Conservation (phyloP, 1,284 basidiomycete species). For the Garcileccinum viscosum region DNA sequence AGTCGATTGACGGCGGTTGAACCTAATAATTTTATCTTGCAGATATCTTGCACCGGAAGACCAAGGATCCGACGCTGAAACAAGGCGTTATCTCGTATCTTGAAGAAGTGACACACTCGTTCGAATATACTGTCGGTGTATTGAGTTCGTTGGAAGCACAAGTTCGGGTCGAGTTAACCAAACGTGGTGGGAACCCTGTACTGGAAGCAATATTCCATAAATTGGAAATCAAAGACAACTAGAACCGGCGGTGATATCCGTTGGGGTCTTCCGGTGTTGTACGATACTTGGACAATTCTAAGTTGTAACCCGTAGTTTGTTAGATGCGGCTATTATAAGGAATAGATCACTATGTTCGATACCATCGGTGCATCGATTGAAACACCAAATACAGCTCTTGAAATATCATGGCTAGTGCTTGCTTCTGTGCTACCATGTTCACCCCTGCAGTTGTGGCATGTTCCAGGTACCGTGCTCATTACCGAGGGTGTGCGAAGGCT, state of each 20-base stretch:
- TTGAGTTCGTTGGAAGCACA: not conserved
- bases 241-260: not conserved
- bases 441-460: no score
- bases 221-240: not conserved
- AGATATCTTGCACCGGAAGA: not conserved
- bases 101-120: not conserved
- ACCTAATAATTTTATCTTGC: not conserved
- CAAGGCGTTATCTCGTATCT: not conserved
- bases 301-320: not conserved
- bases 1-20: not conserved
- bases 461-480: not conserved
- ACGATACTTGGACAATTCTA: not conserved
- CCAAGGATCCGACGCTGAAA: not conserved
- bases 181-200: not conserved
- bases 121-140: not conserved
- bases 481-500: not conserved
- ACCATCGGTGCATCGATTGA: not conserved
- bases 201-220: not conserved
- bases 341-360: not conserved
- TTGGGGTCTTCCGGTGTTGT: not conserved
- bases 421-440: not conserved
- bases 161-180: not conserved
- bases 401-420: not conserved
- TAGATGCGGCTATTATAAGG: not conserved
- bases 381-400: not conserved